Base-by-base conservation (phyloP, 2,329 filamentous ascomycete species). In the Verticillium nubilum region DNA sequence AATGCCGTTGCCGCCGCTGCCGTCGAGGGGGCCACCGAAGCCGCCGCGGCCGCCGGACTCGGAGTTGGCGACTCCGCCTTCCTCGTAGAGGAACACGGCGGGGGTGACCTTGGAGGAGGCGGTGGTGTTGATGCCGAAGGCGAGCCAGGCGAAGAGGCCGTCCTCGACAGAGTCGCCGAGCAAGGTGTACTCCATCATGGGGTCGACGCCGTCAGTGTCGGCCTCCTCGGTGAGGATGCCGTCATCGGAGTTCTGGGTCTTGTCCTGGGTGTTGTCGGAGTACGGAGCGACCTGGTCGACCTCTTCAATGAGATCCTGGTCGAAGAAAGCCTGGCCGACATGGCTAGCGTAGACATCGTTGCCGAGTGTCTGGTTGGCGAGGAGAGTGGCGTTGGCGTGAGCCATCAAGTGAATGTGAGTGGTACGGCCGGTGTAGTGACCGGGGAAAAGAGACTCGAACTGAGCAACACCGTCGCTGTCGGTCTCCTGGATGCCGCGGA, bases 301-400 rank as follows among this genome's bases (percentile, higher is more conserved):
- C 23, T 72, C 64, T n/a, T 67, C 62, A 60, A 83, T 77, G 33
- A 86, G 76, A 62, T 76, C 74, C 67, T 85, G 79, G 70, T 86
- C 83, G 68, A 86, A 83, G 76, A 83, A 88, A 61, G 85, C 70
- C 69, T 88, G 85, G n/a, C 85, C 85, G 31, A 86, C 78, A 69
- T 88, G 83, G 2, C 80, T 77, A 54, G 81, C 77, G 31, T 73
- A 76, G 26, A 79, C 75, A 60, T 77, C 79, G 27, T 73, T 69
- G 35, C 60, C 61, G 60, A 84, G 74, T 60, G 82, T 85, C 64
- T 76, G 74, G 73, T 86, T 85, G 54, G 74, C 64, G 53, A 77
- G 73, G 6, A 76, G 67, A 12, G 68, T 70, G 28, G 72, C 70
- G 57, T 69, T 64, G 58, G 62, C 62, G 65, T 73, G 71, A 28